A percentile compares a stretch with the other conserved stretches of the same genome.
These are phyloP conservation scores for Sparassis latifolia DNA, from an alignment of 1,284 basidiomycete genomes.

Conservation along the genomic window DNA sequence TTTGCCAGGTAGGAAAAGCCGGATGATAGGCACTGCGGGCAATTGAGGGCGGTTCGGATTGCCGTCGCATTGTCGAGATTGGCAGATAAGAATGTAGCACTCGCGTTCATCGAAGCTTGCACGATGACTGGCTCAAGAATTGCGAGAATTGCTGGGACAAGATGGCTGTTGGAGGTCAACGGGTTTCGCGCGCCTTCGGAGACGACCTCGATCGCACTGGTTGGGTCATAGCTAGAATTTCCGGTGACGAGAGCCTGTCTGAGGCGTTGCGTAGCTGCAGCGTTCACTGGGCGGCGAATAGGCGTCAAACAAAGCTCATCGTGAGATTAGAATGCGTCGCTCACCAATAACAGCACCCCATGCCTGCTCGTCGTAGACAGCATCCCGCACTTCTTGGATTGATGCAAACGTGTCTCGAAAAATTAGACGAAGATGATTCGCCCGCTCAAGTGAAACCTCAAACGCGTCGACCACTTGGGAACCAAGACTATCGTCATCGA, in stretches of 20 bases:
- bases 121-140: not conserved
- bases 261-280: not conserved
- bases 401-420: not conserved
- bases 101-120: not conserved
- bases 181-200: constrained; percentile 1
- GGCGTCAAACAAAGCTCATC: too few species aligned
- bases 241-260: not conserved
- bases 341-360: constrained; percentile 2
- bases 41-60: not conserved
- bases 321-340: not conserved
- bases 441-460: not conserved
- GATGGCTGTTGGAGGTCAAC: constrained; percentile 1
- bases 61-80: not conserved
- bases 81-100: not conserved
- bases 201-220: not conserved
- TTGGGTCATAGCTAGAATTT: not conserved
- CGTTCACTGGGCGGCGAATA: not conserved
- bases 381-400: not conserved
- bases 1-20: not conserved
- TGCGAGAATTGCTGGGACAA: not conserved
- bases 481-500: not conserved
- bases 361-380: constrained; percentile 2
- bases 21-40: constrained; percentile 1
- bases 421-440: not conserved
- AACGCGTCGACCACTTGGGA: constrained; percentile 1